Conservation (phyloP, 2,329 filamentous ascomycete species). For the Alternaria sp. region DNA sequence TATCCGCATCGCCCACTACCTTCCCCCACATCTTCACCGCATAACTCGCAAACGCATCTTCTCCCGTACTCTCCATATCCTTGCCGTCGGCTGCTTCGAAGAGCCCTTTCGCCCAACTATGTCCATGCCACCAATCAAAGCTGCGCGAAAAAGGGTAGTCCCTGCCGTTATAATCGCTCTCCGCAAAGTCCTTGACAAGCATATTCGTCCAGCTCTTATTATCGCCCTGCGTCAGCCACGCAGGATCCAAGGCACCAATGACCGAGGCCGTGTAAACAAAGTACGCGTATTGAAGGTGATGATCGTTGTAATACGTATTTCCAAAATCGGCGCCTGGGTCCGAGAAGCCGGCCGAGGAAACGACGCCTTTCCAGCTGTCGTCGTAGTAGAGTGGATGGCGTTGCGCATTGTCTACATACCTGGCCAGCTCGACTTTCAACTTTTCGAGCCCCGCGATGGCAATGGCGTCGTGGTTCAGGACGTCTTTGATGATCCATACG, state of each 20-base stretch:
- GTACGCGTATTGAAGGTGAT: conserved; percentile 78
- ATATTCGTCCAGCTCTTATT: conserved; percentile 85
- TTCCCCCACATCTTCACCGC: conserved; percentile 94
- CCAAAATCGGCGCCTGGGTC: conserved; percentile 83
- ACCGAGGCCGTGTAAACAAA: conserved; percentile 88
- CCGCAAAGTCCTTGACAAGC: conserved; percentile 84
- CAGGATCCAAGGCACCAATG: conserved; percentile 79
- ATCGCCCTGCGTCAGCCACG: conserved; percentile 68
- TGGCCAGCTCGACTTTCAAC: conserved; percentile 57
- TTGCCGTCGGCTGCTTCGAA: conserved; percentile 78
- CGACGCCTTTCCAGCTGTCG: conserved; percentile 78
- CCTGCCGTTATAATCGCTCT: conserved; percentile 72
- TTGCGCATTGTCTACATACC: conserved; percentile 58
- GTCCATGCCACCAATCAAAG: conserved; percentile 95
- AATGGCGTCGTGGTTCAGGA: conserved; percentile 65
- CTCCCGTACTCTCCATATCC: conserved; percentile 87
- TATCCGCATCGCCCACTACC: conserved; percentile 75
- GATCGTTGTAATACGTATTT: conserved; percentile 78
- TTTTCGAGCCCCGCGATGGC: conserved; percentile 60
- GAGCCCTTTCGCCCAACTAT: conserved; percentile 89
- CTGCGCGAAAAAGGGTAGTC: conserved; percentile 80
- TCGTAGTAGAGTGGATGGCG: conserved; percentile 65
- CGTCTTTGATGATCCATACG: conserved; percentile 59
- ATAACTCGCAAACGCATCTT: conserved; percentile 88
- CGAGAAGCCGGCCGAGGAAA: conserved; percentile 79